Evolutionary conservation across 768 basidiomycete genomes (phyloP).

Genomic region (Collybia mongolica): DNA sequence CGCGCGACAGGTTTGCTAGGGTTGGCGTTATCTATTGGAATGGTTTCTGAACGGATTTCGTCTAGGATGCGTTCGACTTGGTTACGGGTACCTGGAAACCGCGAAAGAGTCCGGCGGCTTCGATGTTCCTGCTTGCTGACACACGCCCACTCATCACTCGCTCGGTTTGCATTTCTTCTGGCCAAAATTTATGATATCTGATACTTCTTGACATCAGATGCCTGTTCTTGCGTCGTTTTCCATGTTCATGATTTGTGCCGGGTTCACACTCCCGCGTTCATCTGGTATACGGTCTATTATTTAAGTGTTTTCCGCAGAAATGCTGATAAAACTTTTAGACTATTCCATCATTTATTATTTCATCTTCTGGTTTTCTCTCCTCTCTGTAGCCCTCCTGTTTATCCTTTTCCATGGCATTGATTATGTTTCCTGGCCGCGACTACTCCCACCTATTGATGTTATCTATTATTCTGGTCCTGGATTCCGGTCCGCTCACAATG

Average conservation of each 20-base stretch:
- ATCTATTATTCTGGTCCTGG: constrained; percentile 91
- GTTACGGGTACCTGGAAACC: constrained; percentile 91
- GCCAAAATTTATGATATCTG: background rate
- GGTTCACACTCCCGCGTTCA: constrained; percentile 80
- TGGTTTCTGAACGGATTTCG: constrained; percentile 1
- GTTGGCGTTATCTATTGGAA: background rate
- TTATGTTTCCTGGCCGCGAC: constrained; percentile 92
- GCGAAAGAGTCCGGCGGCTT: constrained; percentile 67
- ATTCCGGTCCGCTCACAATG: constrained; percentile 72
- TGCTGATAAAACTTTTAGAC: constrained; percentile 40
- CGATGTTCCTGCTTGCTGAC: constrained; percentile 74
- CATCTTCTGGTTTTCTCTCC: constrained; percentile 72
- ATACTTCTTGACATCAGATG: constrained; percentile 48
- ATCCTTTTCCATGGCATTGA: constrained; percentile 87
- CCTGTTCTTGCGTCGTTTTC: constrained; percentile 82
- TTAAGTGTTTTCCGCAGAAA: too few species aligned
- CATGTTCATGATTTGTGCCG: constrained; percentile 85
- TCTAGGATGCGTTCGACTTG: constrained; percentile 92
- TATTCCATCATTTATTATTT: constrained; percentile 86
- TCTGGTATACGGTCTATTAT: constrained; percentile 58
- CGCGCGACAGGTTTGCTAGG: constrained; percentile 74
- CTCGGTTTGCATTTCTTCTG: constrained; percentile 53
- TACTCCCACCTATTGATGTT: constrained; percentile 80
- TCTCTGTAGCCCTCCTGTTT: constrained; percentile 62
- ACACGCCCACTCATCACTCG: constrained; percentile 79